Base-by-base conservation (phyloP, 106 monocot species). In the Narthecium ossifragum region DNA sequence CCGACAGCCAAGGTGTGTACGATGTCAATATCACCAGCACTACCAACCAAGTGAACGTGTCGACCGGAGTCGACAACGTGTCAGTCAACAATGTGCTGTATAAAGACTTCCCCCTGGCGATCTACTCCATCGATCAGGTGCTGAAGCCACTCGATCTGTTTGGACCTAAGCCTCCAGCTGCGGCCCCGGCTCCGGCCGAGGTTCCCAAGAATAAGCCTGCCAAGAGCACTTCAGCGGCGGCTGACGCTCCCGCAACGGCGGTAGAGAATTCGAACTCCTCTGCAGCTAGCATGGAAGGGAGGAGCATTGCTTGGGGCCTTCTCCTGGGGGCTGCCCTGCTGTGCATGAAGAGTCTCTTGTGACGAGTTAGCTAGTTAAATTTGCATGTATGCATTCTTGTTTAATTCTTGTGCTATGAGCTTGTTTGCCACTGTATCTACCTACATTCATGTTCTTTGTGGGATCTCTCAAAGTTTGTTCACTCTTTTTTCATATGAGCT, bases 41-140 rank as follows among this genome's bases (percentile, higher is more conserved):
- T 61, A 25, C 45, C 50, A 25, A 58, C 34, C 81, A 82, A 57
- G 67, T 77, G 14, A 88, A 93, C 70, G 59, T 93, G 21, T 82
- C 82, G n/a, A 88, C 93, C 9, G 93, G 93, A n/a, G 59, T n/a
- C n/a, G n/a, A n/a, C n/a, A n/a, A n/a, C n/a, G n/a, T n/a, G n/a
- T n/a, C n/a, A n/a, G n/a, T 93, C 53, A 64, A 23, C 55, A 82
- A 57, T 37, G 71, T 61, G 2, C 46, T 93, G 12, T 72, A 80
- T 48, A 22, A 64, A 8, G 52, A 65, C 5, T 85, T 82, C 66
- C 93, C 88, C 1, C 48, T 93, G 25, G 81, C 85, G 0, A 81
- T 88, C 6, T 93, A 85, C 78, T 63, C 79, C 13, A 54, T 93
- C 59, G 93, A 93, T 47, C 36, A 61, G 47, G 93, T 93, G 5